Conservation (phyloP, 2,329 filamentous ascomycete species). For the Verticillium tricorpus region DNA sequence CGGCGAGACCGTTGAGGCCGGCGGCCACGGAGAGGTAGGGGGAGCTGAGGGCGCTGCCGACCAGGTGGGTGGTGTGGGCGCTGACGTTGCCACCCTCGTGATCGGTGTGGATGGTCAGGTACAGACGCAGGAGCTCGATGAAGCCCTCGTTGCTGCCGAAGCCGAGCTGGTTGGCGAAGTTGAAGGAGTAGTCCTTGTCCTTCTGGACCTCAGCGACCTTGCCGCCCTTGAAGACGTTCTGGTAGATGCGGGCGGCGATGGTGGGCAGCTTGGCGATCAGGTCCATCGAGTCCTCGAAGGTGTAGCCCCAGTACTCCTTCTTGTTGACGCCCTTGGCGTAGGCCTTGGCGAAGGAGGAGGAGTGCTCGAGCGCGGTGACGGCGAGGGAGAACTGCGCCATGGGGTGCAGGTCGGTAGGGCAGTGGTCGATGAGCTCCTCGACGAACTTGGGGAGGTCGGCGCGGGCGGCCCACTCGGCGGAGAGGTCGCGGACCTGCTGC, state of each 20-base stretch:
- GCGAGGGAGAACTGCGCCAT: slow-evolving; percentile 99
- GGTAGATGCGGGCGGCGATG: slow-evolving; percentile 98
- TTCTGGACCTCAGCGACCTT: slow-evolving; percentile 95
- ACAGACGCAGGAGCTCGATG: slow-evolving; percentile 95
- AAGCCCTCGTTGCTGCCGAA: slow-evolving; percentile 95
- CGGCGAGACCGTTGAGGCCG: slow-evolving; percentile 95
- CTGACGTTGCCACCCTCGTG: slow-evolving; percentile 99
- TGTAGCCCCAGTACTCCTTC: slow-evolving; percentile 99
- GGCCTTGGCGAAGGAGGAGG: slow-evolving; percentile 95
- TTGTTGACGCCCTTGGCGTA: slow-evolving; percentile 99
- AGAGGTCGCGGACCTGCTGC: slow-evolving; percentile 97
- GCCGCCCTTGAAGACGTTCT: slow-evolving; percentile 99
- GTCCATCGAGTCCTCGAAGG: slow-evolving; percentile 99
- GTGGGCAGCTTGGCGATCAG: slow-evolving; percentile 99
- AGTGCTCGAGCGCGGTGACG: slow-evolving; percentile 96
- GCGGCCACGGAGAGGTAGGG: slow-evolving; percentile 95
- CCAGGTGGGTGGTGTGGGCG: slow-evolving; percentile 97
- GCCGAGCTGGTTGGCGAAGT: slow-evolving; percentile 99
- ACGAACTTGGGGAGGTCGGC: slow-evolving; percentile 97
- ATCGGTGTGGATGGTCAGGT: slow-evolving; percentile 99
- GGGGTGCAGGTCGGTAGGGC: slow-evolving; percentile 96
- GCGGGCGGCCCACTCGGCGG: slow-evolving; percentile 97
- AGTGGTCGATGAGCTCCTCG: slow-evolving; percentile 99
- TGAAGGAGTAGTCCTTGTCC: slow-evolving; percentile 99
- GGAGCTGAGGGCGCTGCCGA: slow-evolving; percentile 93